phyloP scores from a whole-genome alignment of 2,329 filamentous ascomycete genomes.

The Alternaria solani region DNA sequence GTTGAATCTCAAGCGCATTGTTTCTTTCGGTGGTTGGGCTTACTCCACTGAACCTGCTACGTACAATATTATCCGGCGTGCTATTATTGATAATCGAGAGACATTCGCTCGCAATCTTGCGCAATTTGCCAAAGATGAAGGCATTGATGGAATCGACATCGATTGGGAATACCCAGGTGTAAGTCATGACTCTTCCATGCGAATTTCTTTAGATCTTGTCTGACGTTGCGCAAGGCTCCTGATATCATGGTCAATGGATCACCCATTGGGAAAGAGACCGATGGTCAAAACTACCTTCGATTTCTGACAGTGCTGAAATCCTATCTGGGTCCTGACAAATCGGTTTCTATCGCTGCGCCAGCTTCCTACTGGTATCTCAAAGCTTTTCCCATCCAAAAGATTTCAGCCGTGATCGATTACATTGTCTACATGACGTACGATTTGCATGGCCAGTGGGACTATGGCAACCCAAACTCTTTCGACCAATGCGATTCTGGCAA shows the following conservation, averaged over 20 bases:
- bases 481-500: background rate
- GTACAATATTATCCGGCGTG: conserved; percentile 53
- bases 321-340: background rate
- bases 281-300: conserved; percentile 48
- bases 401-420: conserved; percentile 36
- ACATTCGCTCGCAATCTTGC: conserved; percentile 37
- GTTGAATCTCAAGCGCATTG: conserved; percentile 43
- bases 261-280: conserved; percentile 5
- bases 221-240: conserved; percentile 19
- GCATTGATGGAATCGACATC: conserved; percentile 51
- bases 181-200: background rate
- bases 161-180: conserved; percentile 58
- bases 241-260: conserved; percentile 27
- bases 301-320: conserved; percentile 25
- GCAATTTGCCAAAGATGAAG: conserved; percentile 30
- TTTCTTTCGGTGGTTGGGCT: conserved; percentile 58
- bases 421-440: conserved; percentile 44
- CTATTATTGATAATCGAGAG: conserved; percentile 49
- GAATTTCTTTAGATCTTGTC: too few relatives aligned
- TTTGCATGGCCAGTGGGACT: background rate
- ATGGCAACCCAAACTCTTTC: background rate
- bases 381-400: conserved; percentile 32
- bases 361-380: conserved; percentile 45
- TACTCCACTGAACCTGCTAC: conserved; percentile 52
- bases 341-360: conserved; percentile 37